These are phyloP conservation scores for Yarrowia osloensis DNA, from an alignment of 805 yeast species.

Conservation along the genomic window DNA sequence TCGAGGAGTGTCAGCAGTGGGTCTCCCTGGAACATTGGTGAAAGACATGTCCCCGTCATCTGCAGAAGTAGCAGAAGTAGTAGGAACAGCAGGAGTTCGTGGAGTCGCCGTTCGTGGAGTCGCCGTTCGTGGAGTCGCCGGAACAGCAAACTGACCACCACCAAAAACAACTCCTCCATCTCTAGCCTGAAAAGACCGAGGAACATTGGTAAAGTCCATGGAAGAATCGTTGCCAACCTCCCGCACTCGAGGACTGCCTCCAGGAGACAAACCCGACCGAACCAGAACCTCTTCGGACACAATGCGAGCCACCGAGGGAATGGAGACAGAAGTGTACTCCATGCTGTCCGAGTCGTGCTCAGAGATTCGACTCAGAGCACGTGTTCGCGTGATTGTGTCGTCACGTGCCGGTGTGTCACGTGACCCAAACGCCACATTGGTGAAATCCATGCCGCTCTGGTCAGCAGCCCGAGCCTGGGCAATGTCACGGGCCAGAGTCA, in stretches of 20 bases:
- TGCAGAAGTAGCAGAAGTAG: neutral
- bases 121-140: neutral
- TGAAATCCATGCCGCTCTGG: neutral
- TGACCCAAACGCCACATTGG: neutral
- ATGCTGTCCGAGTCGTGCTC: neutral
- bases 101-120: no score
- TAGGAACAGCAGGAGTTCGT: no score
- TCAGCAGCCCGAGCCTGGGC: neutral
- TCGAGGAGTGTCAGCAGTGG: neutral
- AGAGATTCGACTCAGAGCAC: constrained; percentile 6
- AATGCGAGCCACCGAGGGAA: constrained; percentile 4
- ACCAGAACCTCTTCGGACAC: constrained; percentile 2
- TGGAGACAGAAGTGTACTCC: neutral
- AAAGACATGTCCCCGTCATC: neutral
- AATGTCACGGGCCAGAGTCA: constrained; percentile 1
- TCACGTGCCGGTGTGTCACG: no score
- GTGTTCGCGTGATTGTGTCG: neutral
- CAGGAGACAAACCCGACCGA: constrained; percentile 19
- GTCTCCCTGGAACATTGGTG: neutral
- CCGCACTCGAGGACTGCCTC: neutral
- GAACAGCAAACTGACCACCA: neutral
- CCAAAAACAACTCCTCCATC: no score
- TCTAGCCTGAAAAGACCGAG: no score
- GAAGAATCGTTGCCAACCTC: neutral
- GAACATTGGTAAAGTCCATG: constrained; percentile 11